Conservation (phyloP, 495 filamentous ascomycete genomes). For the Penicillium silybi region DNA sequence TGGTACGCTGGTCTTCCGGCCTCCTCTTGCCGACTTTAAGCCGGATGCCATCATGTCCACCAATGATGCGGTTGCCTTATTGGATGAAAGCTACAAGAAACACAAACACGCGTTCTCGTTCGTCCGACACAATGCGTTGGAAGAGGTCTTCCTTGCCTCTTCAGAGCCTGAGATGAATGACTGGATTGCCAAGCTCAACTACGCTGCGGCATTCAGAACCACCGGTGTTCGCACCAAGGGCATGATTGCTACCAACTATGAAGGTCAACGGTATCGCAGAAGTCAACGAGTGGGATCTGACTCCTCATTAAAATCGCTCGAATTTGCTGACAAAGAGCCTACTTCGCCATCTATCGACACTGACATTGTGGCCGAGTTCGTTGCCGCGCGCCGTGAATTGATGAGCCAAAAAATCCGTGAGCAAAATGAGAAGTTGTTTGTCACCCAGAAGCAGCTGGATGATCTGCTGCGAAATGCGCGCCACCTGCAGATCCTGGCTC, state of each 20-base stretch:
- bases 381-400: slow-evolving; percentile 71
- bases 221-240: slow-evolving; percentile 89
- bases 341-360: slow-evolving; percentile 62
- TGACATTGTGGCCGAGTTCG: slow-evolving; percentile 78
- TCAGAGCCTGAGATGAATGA: slow-evolving; percentile 91
- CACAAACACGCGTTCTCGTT: slow-evolving; percentile 95
- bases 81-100: slow-evolving; percentile 85
- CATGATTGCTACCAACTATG: slow-evolving; percentile 78
- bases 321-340: slow-evolving; percentile 30
- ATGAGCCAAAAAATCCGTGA: slow-evolving; percentile 81
- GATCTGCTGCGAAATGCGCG: slow-evolving; percentile 83
- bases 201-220: slow-evolving; percentile 88
- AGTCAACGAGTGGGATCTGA: slow-evolving; percentile 58
- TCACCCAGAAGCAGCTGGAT: slow-evolving; percentile 73
- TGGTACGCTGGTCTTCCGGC: slow-evolving; percentile 76
- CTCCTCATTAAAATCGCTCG: slow-evolving; percentile 32
- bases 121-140: slow-evolving; percentile 79
- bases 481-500: slow-evolving; percentile 83
- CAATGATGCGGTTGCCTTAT: slow-evolving; percentile 81
- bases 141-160: slow-evolving; percentile 88
- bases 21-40: slow-evolving; percentile 86
- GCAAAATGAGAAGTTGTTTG: slow-evolving; percentile 72
- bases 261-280: slow-evolving; percentile 75
- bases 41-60: slow-evolving; percentile 90
- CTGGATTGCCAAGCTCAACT: slow-evolving; percentile 95